Conservation (phyloP, 2,329 filamentous ascomycete genomes). For the Aspergillus costaricaensis region DNA sequence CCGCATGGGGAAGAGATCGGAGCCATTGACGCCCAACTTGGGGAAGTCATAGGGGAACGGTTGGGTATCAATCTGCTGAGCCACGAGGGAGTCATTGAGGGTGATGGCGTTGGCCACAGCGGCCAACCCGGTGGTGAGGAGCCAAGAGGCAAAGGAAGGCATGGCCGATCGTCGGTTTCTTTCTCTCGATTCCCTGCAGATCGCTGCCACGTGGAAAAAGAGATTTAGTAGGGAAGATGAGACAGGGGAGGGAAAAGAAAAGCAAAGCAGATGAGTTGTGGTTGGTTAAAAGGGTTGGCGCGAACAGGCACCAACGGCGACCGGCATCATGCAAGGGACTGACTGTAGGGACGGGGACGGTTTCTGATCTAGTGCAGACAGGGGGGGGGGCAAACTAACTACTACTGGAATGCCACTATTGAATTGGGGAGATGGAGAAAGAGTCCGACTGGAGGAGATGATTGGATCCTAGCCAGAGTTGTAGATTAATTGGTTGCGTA, state of each 20-base stretch:
- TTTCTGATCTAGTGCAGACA: too few relatives aligned
- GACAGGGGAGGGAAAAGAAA: neutral
- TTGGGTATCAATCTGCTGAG: constrained; percentile 36
- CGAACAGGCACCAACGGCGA: too few relatives aligned
- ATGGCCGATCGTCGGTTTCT: neutral
- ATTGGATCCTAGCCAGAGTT: too few relatives aligned
- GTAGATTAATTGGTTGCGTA: neutral
- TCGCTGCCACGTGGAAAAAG: neutral
- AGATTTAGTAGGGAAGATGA: neutral
- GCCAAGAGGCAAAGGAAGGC: constrained; percentile 9
- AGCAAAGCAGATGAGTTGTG: neutral
- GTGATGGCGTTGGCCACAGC: constrained; percentile 15
- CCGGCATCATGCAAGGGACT: too few relatives aligned
- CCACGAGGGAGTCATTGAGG: constrained; percentile 29
- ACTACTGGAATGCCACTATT: too few relatives aligned
- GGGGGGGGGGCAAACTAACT: too few relatives aligned
- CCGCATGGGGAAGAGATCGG: constrained; percentile 62
- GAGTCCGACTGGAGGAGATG: too few relatives aligned
- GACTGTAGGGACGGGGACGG: too few relatives aligned
- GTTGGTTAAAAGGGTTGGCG: neutral
- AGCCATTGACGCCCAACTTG: constrained; percentile 33
- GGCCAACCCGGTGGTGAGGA: constrained; percentile 22
- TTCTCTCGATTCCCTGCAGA: neutral
- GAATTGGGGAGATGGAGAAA: too few relatives aligned
- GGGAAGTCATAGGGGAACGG: constrained; percentile 43